These are phyloP conservation scores for Colletotrichum orbiculare DNA, from an alignment of 2,329 filamentous ascomycete species.

Conservation along the genomic window DNA sequence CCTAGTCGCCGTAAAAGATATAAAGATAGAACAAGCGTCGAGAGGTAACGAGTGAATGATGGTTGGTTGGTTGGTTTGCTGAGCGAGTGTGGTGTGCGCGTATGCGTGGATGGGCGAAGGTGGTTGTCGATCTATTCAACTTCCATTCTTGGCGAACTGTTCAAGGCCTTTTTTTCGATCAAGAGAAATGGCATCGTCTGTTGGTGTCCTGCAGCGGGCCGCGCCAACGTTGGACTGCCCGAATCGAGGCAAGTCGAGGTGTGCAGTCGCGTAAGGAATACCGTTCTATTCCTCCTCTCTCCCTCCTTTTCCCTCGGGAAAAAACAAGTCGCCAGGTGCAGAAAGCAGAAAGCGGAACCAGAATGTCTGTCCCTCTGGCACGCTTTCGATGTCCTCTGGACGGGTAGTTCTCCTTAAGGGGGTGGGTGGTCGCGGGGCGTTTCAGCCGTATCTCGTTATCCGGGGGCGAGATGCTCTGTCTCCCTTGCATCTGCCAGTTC, in stretches of 20 bases:
- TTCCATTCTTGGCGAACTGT: constrained; percentile 35
- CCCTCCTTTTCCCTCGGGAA: background rate
- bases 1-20: constrained; percentile 2
- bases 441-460: constrained; percentile 33
- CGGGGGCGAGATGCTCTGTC: constrained; percentile 32
- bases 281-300: constrained; percentile 4
- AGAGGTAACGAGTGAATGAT: constrained; percentile 31
- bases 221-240: constrained; percentile 3
- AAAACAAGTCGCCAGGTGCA: background rate
- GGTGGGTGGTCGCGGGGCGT: background rate
- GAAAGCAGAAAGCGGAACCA: background rate
- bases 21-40: constrained; percentile 28
- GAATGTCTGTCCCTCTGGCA: constrained; percentile 1
- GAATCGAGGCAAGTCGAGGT: background rate
- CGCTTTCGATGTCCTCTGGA: background rate
- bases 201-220: constrained; percentile 30
- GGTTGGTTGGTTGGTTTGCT: constrained; percentile 13
- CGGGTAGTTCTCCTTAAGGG: too few relatives aligned
- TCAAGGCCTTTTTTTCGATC: constrained; percentile 23
- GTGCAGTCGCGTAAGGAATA: constrained; percentile 1
- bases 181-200: constrained; percentile 22
- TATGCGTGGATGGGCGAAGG: constrained; percentile 7
- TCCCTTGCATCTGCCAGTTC: constrained; percentile 37
- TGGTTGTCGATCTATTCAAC: constrained; percentile 34
- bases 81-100: constrained; percentile 29